phyloP scores from a whole-genome alignment of 352 stramenopile genomes.

The Phytophthora ohioensis region DNA sequence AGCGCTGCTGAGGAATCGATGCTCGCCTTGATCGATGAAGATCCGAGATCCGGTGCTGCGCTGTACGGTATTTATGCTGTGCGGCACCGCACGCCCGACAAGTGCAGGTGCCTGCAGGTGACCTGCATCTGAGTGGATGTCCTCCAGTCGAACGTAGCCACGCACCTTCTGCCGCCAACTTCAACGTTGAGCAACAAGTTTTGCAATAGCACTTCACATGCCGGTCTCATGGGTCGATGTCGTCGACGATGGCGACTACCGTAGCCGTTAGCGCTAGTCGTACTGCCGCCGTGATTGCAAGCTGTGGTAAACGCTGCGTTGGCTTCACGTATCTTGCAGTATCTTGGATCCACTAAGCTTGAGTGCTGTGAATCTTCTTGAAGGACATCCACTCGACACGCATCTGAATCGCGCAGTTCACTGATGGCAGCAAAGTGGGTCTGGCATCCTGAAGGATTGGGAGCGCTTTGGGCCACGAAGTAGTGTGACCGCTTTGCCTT shows the following conservation, averaged over 20 bases:
- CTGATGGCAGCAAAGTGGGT: conserved; percentile 9
- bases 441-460: conserved; percentile 19
- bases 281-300: background rate
- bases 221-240: too few species aligned
- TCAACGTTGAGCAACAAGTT: conserved; percentile 7
- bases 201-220: too few species aligned
- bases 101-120: conserved; percentile 21
- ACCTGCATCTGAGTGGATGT: conserved; percentile 1
- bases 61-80: conserved; percentile 2
- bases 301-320: too few species aligned
- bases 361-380: conserved; percentile 8
- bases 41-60: background rate
- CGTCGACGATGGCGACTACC: background rate
- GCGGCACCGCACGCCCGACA: conserved; percentile 4
- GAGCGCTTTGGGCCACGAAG: background rate
- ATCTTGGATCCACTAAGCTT: too few species aligned
- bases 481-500: background rate
- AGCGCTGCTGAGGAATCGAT: background rate
- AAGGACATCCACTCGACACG: background rate
- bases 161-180: conserved; percentile 22
- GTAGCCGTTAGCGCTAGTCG: background rate
- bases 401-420: background rate
- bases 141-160: conserved; percentile 8
- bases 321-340: too few species aligned
- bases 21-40: background rate